A percentile compares a stretch with the other conserved stretches of the same genome.
Evolutionary conservation across 1,284 basidiomycete species (phyloP).

Genomic region (Cryptococcus sp.): DNA sequence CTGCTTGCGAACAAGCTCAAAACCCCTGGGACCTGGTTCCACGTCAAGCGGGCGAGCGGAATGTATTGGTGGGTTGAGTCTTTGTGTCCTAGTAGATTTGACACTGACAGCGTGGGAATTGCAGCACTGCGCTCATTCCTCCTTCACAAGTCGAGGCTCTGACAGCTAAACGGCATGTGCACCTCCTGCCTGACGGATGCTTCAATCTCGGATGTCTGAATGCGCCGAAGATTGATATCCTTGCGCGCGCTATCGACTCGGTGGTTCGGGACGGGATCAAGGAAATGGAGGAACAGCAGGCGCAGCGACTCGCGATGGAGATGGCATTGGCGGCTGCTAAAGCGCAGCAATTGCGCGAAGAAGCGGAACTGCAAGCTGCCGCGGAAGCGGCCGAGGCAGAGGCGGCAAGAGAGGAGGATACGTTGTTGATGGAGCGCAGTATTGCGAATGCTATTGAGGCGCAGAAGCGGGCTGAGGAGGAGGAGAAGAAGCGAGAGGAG

Average conservation of each 20-base stretch:
- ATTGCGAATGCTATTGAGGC: constrained; percentile 48
- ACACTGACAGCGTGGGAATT: neutral
- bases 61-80: constrained; percentile 47
- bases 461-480: constrained; percentile 40
- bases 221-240: constrained; percentile 45
- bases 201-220: constrained; percentile 52
- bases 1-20: constrained; percentile 74
- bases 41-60: constrained; percentile 65
- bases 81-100: neutral
- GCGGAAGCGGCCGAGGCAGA: constrained; percentile 35
- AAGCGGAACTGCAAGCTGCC: constrained; percentile 37
- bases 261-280: constrained; percentile 46
- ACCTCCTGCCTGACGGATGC: constrained; percentile 48
- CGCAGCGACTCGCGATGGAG: constrained; percentile 41
- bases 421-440: constrained; percentile 43
- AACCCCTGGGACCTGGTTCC: constrained; percentile 90
- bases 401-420: constrained; percentile 42
- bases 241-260: constrained; percentile 46
- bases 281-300: constrained; percentile 44
- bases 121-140: constrained; percentile 43
- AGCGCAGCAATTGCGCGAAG: constrained; percentile 42
- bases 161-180: constrained; percentile 43
- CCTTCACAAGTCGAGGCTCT: constrained; percentile 41
- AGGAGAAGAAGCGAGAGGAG: constrained; percentile 39
- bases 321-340: constrained; percentile 44